phyloP scores from a whole-genome alignment of 2,329 filamentous ascomycete species.

The Tolypocladium cylindrosporum region DNA sequence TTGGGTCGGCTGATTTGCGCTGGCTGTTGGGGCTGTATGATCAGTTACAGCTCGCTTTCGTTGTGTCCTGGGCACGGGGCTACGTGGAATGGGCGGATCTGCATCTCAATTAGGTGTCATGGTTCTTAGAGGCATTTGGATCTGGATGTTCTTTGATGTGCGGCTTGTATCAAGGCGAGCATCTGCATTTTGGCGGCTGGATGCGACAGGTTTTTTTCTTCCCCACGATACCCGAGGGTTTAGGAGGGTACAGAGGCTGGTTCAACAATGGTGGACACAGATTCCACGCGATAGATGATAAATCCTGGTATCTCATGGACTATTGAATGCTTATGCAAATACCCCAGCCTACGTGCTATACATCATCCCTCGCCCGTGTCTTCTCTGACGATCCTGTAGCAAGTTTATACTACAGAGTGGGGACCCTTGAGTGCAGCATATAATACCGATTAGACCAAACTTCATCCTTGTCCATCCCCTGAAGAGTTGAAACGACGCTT shows the following conservation, averaged over 20 bases:
- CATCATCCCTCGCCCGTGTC: too few species aligned
- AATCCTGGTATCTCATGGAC: not conserved
- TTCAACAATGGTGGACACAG: conserved; percentile 6
- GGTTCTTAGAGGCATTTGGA: conserved; percentile 11
- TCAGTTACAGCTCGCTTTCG: not conserved
- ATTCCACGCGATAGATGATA: not conserved
- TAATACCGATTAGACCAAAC: not conserved
- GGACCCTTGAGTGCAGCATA: too few species aligned
- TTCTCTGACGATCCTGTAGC: too few species aligned
- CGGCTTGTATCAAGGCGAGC: conserved; percentile 15
- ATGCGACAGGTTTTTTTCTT: conserved; percentile 16
- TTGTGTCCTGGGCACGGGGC: conserved; percentile 5
- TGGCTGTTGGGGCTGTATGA: not conserved
- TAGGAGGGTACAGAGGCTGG: conserved; percentile 9
- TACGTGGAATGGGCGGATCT: conserved; percentile 4
- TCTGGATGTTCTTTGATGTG: conserved; percentile 12
- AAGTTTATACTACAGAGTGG: too few species aligned
- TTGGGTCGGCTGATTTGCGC: not conserved
- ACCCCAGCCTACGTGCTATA: not conserved
- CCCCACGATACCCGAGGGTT: conserved; percentile 20
- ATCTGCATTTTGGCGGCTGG: conserved; percentile 16
- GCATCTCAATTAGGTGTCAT: conserved; percentile 7
- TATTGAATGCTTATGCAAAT: not conserved
- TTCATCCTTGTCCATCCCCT: not conserved
- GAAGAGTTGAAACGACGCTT: not conserved